Percentiles rank a stretch among this genome's conserved stretches.
Conservation (phyloP, 2,329 filamentous ascomycete species). For the Ophiocordyceps polyrhachis-furcata region DNA sequence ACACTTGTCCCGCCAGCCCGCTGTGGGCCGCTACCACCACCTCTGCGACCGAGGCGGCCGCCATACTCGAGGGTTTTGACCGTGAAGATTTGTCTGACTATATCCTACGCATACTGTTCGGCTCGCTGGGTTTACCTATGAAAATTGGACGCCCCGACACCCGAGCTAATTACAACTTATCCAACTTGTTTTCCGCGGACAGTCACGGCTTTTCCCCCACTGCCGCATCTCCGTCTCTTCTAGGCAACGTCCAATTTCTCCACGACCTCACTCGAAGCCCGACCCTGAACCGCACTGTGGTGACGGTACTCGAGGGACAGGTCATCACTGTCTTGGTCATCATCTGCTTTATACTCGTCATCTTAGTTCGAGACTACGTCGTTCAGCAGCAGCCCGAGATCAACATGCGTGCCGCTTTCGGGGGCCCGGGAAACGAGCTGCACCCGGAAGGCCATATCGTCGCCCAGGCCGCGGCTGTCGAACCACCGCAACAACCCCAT, state of each 20-base stretch:
- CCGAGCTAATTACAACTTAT: slow-evolving; percentile 1
- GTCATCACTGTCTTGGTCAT: slow-evolving; percentile 86
- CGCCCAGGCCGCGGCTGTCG: slow-evolving; percentile 4
- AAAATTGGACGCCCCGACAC: slow-evolving; percentile 7
- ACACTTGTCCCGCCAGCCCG: slow-evolving; percentile 17
- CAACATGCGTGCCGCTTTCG: slow-evolving; percentile 56
- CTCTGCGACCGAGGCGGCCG: slow-evolving; percentile 12
- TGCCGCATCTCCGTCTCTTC: slow-evolving; percentile 19
- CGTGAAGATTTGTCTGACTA: slow-evolving; percentile 15
- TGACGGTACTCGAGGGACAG: slow-evolving; percentile 79
- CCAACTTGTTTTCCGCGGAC: slow-evolving; percentile 4
- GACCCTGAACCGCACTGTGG: slow-evolving; percentile 56
- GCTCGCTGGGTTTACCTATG: slow-evolving; percentile 10
- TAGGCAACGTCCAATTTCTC: slow-evolving; percentile 38
- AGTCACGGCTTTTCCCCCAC: slow-evolving; percentile 1
- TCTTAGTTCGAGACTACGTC: slow-evolving; percentile 91
- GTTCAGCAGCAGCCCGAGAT: slow-evolving; percentile 92
- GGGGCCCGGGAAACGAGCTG: slow-evolving; percentile 19
- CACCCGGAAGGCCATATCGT: slow-evolving; percentile 6
- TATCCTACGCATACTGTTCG: slow-evolving; percentile 12
- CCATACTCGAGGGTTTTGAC: slow-evolving; percentile 11
- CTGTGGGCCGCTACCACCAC: slow-evolving; percentile 15
- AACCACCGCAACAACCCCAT: slow-evolving; percentile 6
- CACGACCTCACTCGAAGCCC: slow-evolving; percentile 48
- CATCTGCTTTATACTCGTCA: slow-evolving; percentile 88